Evolutionary conservation across 768 basidiomycete species (phyloP).

Genomic region (Termitomyces sp.): DNA sequence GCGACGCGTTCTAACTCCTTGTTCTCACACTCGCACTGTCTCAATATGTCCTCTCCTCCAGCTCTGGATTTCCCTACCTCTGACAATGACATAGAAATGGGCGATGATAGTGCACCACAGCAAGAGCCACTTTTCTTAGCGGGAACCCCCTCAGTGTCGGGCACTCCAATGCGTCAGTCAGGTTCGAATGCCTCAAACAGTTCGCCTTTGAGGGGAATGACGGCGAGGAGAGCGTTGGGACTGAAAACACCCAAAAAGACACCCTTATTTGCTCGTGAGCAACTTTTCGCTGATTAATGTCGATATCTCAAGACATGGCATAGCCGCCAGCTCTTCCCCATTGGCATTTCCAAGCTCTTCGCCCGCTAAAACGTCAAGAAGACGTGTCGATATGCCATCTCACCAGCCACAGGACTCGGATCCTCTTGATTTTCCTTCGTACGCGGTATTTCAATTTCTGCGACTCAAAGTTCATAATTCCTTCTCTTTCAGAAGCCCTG

Average conservation of each 20-base stretch:
- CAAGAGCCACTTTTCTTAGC: conserved; percentile 47
- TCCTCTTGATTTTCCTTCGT: conserved; percentile 70
- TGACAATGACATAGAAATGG: conserved; percentile 55
- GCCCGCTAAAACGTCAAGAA: conserved; percentile 42
- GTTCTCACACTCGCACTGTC: conserved; percentile 7
- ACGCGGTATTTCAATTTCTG: conserved; percentile 16
- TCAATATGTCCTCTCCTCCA: conserved; percentile 60
- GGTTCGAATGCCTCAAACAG: conserved; percentile 32
- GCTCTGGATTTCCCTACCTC: conserved; percentile 61
- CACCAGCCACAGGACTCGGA: conserved; percentile 50
- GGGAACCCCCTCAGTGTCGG: conserved; percentile 45
- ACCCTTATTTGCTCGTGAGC: conserved; percentile 46
- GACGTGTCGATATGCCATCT: conserved; percentile 25
- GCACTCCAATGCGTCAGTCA: conserved; percentile 40
- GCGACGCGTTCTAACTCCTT: conserved; percentile 35
- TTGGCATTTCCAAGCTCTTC: conserved; percentile 62
- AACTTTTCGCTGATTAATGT: background rate
- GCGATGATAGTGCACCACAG: conserved; percentile 32
- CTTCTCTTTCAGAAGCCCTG: conserved; percentile 39
- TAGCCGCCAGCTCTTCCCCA: conserved; percentile 57
- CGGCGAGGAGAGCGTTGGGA: conserved; percentile 49
- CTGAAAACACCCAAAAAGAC: conserved; percentile 51
- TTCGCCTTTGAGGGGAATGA: conserved; percentile 39
- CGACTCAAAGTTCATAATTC: background rate
- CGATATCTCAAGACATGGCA: conserved; percentile 9